These are phyloP conservation scores for Salix viminalis DNA, from an alignment of 345 rosid genomes.

Conservation along the genomic window DNA sequence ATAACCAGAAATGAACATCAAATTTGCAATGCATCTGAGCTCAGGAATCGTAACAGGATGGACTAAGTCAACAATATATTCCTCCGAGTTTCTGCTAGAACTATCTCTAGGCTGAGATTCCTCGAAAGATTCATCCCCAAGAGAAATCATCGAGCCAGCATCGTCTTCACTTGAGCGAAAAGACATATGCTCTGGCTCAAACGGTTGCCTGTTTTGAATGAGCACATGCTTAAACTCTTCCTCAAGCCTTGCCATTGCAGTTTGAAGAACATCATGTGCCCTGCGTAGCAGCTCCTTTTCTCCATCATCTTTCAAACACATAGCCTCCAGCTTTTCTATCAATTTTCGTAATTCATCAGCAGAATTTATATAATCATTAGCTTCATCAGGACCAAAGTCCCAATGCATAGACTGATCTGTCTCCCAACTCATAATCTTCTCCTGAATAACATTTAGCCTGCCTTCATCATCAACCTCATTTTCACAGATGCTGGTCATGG, in stretches of 20 bases:
- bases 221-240: slow-evolving; percentile 76
- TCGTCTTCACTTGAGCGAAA: slow-evolving; percentile 71
- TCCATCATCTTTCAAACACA: slow-evolving; percentile 19
- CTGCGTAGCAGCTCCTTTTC: slow-evolving; percentile 44
- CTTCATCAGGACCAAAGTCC: slow-evolving; percentile 57
- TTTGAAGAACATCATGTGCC: slow-evolving; percentile 76
- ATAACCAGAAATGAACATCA: slow-evolving; percentile 64
- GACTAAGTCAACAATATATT: slow-evolving; percentile 60
- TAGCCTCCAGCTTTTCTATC: slow-evolving; percentile 51
- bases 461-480: slow-evolving; percentile 33
- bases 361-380: slow-evolving; percentile 45
- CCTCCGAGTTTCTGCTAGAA: slow-evolving; percentile 51
- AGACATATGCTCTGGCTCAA: slow-evolving; percentile 62
- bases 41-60: slow-evolving; percentile 57
- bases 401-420: slow-evolving; percentile 72
- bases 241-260: slow-evolving; percentile 81
- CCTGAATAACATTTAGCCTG: slow-evolving; percentile 47
- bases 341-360: slow-evolving; percentile 50
- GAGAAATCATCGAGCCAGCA: slow-evolving; percentile 46
- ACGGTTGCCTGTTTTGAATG: slow-evolving; percentile 55
- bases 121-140: slow-evolving; percentile 60
- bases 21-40: slow-evolving; percentile 60
- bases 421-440: slow-evolving; percentile 66
- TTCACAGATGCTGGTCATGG: slow-evolving; percentile 32
- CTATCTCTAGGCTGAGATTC: slow-evolving; percentile 50